Conservation (phyloP, 352 stramenopile species). For the Phytopythium oedochilum region DNA sequence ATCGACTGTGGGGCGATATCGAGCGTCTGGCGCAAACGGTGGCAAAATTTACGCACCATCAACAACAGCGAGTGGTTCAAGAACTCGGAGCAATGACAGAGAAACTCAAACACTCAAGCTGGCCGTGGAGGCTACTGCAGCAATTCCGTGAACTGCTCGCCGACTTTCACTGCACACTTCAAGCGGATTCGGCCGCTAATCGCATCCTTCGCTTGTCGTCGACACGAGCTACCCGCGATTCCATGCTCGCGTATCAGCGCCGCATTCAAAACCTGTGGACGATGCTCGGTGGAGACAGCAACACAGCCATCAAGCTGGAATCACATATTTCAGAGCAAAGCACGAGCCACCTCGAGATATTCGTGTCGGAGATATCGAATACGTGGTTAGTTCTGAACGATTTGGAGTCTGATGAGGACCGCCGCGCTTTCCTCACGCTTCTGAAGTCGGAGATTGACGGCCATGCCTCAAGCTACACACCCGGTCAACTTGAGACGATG, state of each 20-base stretch:
- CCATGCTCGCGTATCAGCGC: background rate
- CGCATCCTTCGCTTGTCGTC: background rate
- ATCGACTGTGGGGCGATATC: background rate
- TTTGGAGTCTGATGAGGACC: background rate
- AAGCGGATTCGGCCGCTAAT: background rate
- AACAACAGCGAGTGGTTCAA: background rate
- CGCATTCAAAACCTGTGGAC: background rate
- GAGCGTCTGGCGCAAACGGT: background rate
- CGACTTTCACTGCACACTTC: background rate
- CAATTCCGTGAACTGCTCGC: background rate
- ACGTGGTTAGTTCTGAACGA: background rate
- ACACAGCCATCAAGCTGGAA: background rate
- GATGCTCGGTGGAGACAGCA: background rate
- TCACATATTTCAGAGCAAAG: background rate
- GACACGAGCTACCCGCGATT: background rate
- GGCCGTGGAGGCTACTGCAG: background rate
- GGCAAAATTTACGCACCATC: background rate
- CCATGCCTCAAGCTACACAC: background rate
- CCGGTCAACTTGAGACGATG: background rate
- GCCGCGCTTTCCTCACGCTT: background rate
- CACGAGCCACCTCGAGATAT: background rate
- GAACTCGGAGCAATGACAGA: background rate
- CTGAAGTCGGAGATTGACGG: background rate
- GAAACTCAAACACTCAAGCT: background rate
- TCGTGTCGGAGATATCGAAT: background rate